Evolutionary conservation across 805 yeast species (phyloP), one percentile per base, ranked within the genome.

Genomic region (Helenozyma rhizophorensis): DNA sequence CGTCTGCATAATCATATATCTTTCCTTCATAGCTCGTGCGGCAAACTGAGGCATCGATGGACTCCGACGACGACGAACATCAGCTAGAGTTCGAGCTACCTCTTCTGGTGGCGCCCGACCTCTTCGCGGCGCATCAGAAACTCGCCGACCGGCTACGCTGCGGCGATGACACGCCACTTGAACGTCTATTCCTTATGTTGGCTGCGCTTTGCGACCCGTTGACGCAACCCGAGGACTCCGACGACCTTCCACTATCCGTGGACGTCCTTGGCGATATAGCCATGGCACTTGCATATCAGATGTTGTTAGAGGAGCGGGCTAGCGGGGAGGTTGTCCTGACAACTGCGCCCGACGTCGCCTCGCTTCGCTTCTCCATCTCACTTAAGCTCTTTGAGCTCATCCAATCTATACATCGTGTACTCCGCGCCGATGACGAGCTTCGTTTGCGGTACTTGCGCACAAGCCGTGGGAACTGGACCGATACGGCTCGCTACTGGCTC

Each of bases 201-300:
- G 51, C 54, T 12, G 50, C 50, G 14, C 36, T 53, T 10, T 53
- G 70, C 34, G 89, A 83, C 51, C 86, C 88, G 2, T 62, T 70
- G 45, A 78, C 88, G 1, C 86, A 80, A 45, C 88, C 93, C 0
- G 68, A 71, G 17, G 83, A 80, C 25, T 68, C 67, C 15, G 82
- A 76, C 35, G 54, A 59, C 9, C 58, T 64, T 33, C 59, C 78
- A 2, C 59, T 79, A 12, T 79, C 86, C 8, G 52, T 80, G 6
- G 78, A 77, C 39, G 50, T 69, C n/a, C 47, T 79, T 9, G 68
- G 80, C 13, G 74, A 74, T 39, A 42, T 77, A 29, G 56, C 76
- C 15, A 53, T 78, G 7, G 74, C 75, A 1, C 52, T 76, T 11
- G 28, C 38, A 3, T 44, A 27, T 40, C 62, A 30, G 46, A 48